A percentile compares a stretch with the other conserved stretches of the same genome.
Evolutionary conservation across 1,284 basidiomycete genomes (phyloP).

Genomic region (Caloboletus firmus): DNA sequence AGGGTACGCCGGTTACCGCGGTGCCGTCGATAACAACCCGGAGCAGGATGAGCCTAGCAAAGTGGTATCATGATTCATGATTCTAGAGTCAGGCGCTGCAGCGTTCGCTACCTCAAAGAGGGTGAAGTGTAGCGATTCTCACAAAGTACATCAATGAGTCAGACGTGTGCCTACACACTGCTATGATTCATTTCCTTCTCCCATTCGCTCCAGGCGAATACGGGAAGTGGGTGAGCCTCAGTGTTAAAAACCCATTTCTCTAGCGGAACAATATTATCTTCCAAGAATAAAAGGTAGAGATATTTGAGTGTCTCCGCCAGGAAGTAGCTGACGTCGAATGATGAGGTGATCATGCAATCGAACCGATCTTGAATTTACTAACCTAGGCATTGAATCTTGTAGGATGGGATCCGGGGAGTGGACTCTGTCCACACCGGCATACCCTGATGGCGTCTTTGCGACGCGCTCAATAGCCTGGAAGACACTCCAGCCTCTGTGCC

Average conservation of each 20-base stretch:
- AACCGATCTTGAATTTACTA: constrained; percentile 6
- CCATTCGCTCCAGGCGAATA: constrained; percentile 63
- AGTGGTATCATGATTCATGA: too few species aligned
- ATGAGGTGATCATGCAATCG: not conserved
- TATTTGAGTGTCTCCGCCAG: constrained; percentile 75
- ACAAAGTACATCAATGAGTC: not conserved
- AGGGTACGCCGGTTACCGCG: not conserved
- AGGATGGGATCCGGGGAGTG: constrained; percentile 38
- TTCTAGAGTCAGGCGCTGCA: not conserved
- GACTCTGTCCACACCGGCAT: constrained; percentile 56
- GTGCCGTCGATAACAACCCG: too few species aligned
- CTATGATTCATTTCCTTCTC: constrained; percentile 47
- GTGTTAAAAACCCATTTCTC: constrained; percentile 85
- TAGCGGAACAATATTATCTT: constrained; percentile 60
- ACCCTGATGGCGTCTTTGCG: constrained; percentile 54
- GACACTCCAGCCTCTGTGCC: constrained; percentile 75
- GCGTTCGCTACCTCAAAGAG: not conserved
- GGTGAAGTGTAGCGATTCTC: not conserved
- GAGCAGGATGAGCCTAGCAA: too few species aligned
- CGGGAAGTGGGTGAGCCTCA: constrained; percentile 77
- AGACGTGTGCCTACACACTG: constrained; percentile 17
- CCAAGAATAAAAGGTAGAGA: constrained; percentile 60
- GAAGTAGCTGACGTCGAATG: constrained; percentile 51
- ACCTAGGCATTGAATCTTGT: constrained; percentile 71
- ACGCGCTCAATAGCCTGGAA: constrained; percentile 69